Evolutionary conservation across 1,284 basidiomycete species (phyloP), one percentile per base, ranked within the genome.

Genomic region (Irpex sp.): DNA sequence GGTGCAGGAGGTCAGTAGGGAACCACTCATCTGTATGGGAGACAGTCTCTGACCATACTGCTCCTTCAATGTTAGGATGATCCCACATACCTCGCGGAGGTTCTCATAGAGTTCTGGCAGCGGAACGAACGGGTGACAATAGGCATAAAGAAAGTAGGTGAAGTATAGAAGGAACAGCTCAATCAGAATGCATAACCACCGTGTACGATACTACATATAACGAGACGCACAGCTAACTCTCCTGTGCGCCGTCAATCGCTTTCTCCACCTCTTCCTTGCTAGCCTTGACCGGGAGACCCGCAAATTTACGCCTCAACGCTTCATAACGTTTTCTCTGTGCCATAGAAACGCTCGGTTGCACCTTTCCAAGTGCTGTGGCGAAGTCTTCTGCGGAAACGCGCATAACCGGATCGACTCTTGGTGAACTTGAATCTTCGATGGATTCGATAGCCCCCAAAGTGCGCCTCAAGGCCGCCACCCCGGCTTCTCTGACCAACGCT

Each of bases 21-120:
- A 55, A 13, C 11, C 11, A 21, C 35, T 55, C 31, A 11, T 15
- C 8, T 1, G 35, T 55, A 13, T 13, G 11, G 64, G 9, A 5
- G 26, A 1, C 6, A 59, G 19, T 43, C 5, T 47, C 33, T 55
- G 49, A 51, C 8, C 3, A 33, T 6, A 33, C 6, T 33, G 6
- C 31, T 33, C 5, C 3, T 46, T 46, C 15, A 15, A 26, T 5
- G 1, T 13, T 69, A 96, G 90, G 96, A 98, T 70, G 88, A 95
- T 68, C 96, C 96, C 0, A 86, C 81, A 1, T 81, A 81, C 17
- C 79, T 95, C 1, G 95, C 95, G 0, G 85, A 90, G 64, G 86
- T 92, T 35, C 72, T 98, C 53, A 83, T 94, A 2, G 89, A 93
- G 57, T 98, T 98, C 73, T 98, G 95, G 94, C 84, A 83, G 70